Evolutionary conservation across 2,329 filamentous ascomycete genomes (phyloP), one percentile per base, ranked within the genome.

Genomic region (Byssoonygena ceratinophila): DNA sequence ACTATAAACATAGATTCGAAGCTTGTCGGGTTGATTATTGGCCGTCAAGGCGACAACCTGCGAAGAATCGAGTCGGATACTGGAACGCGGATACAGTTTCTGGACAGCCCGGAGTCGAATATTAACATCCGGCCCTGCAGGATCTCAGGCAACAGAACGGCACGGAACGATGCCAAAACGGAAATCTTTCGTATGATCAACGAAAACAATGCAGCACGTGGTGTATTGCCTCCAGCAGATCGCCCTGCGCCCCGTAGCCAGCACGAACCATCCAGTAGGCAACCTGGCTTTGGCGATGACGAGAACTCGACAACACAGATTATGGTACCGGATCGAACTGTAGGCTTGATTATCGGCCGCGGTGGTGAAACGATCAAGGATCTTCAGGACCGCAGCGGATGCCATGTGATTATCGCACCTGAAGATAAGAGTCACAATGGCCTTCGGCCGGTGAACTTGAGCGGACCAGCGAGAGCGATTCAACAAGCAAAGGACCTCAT

Each of bases 341-440:
- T 95, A 55, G 89, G 89, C 48, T 75, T 95, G 43, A 95, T 95
- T 61, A 95, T 95, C 64, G 89, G 89, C n/a, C 85, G 89, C 59
- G 87, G 87, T 37, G 89, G 89, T 54, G 89, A 95, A 71, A 95
- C 89, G 1, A 95, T 95, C 62, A 83, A 88, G 63, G 89, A 95
- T 65, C 76, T 95, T 22, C 90, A 95, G 70, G 89, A 95, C 67
- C 79, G 87, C 57, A 92, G 86, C 61, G 87, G 86, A n/a, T 95
- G 89, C 67, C 90, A 95, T 68, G 88, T 95, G 67, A 95, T 95
- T 68, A 95, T 95, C 63, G 87, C 94, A 37, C 86, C 86, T 61
- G 89, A 95, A 71, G 87, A 87, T 59, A 94, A 94, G 76, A 94
- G 87, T 64, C 80, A 94, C 59, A 94, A 94, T 64, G 89, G 89